Percentiles rank a stretch among this genome's conserved stretches.
These are phyloP conservation scores for Vickermania spadyakhi DNA, from an alignment of 208 protist species.

Conservation along the genomic window DNA sequence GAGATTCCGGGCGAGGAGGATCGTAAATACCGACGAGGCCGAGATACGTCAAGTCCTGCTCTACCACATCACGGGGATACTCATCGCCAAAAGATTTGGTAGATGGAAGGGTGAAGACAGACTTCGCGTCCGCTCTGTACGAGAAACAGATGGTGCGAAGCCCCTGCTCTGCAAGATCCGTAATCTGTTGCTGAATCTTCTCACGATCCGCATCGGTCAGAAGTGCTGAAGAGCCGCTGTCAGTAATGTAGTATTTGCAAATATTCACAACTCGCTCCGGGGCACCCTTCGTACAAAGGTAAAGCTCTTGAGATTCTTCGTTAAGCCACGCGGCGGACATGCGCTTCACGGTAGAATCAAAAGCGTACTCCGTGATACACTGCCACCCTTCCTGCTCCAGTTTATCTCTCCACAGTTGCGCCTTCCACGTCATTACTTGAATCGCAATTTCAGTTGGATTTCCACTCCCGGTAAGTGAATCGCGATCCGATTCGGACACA, in stretches of 20 bases:
- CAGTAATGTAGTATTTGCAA: constrained; percentile 40
- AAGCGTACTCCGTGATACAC: constrained; percentile 76
- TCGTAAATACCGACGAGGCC: constrained; percentile 91
- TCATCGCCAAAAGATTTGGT: constrained; percentile 40
- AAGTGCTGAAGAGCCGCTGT: constrained; percentile 19
- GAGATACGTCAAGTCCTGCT: constrained; percentile 78
- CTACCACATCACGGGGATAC: constrained; percentile 58
- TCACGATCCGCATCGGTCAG: constrained; percentile 30
- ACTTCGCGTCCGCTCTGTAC: constrained; percentile 25
- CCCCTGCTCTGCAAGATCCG: constrained; percentile 45
- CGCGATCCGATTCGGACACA: constrained; percentile 45
- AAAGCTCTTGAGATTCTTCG: constrained; percentile 33
- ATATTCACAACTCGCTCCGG: constrained; percentile 77
- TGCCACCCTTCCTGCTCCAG: constrained; percentile 63
- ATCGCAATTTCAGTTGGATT: constrained; percentile 87
- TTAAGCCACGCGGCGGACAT: constrained; percentile 82
- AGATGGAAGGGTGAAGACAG: constrained; percentile 19
- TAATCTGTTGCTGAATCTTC: constrained; percentile 39
- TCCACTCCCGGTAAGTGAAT: constrained; percentile 55
- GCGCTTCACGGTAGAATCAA: constrained; percentile 84
- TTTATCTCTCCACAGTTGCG: constrained; percentile 47
- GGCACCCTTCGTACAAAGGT: constrained; percentile 83
- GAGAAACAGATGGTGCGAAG: constrained; percentile 63
- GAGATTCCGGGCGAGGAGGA: constrained; percentile 80
- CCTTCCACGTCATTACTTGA: constrained; percentile 88